These are phyloP conservation scores for Hsuehochloa calcarea DNA, from an alignment of 176 grass and related monocot species.

Conservation along the genomic window DNA sequence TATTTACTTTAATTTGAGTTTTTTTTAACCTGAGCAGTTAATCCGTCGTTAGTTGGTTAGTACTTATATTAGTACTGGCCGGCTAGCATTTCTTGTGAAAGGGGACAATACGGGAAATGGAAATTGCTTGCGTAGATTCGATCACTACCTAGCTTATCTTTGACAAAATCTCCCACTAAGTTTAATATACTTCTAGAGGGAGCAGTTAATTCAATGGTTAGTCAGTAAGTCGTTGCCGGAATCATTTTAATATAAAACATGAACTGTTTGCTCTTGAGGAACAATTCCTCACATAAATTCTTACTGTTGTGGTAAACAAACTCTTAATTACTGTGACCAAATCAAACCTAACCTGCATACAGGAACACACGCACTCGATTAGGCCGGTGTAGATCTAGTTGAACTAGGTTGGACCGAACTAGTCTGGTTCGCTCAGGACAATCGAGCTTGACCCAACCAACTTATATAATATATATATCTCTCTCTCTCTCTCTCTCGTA, in stretches of 20 bases:
- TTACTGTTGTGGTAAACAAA: neutral
- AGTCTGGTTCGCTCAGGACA: slow-evolving; percentile 38
- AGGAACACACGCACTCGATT: neutral
- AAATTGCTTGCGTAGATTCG: slow-evolving; percentile 2
- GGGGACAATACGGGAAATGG: neutral
- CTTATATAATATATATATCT: no score
- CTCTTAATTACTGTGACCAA: neutral
- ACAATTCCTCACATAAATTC: neutral
- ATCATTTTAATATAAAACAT: neutral
- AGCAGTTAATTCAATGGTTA: slow-evolving; percentile 15
- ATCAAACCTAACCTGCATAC: slow-evolving; percentile 30
- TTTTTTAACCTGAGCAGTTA: neutral
- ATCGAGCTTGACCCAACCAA: slow-evolving; percentile 17
- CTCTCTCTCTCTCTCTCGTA: neutral
- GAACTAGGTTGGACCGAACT: slow-evolving; percentile 45
- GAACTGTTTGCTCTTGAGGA: neutral
- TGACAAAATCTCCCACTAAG: neutral
- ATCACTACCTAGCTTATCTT: neutral
- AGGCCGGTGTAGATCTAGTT: slow-evolving; percentile 27
- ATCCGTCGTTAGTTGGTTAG: neutral
- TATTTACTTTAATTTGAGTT: neutral
- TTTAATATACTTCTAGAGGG: neutral
- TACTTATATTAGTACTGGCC: neutral
- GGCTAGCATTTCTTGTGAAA: neutral
- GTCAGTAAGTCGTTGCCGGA: neutral